Evolutionary conservation across 164 flowering plant species (phyloP), one percentile per base, ranked within the genome.

Genomic region (Annona cherimola): DNA sequence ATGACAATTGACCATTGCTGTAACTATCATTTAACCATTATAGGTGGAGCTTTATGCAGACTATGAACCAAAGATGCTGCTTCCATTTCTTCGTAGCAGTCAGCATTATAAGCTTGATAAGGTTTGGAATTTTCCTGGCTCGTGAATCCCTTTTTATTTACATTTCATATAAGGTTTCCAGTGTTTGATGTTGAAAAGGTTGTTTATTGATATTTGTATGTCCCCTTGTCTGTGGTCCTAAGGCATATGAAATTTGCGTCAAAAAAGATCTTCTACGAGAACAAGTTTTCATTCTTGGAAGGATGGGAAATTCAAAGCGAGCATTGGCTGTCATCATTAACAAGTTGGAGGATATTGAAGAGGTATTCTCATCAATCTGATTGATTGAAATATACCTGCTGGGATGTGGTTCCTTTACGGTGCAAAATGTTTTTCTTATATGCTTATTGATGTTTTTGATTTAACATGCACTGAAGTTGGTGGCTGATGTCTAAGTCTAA

Each of bases 21-120:
- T 70, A 26, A 42, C 26, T 41, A 41, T 42, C 19, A 42, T 41
- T 68, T 45, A 19, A 61, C 62, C 62, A 18, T 76, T 59, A 76
- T 79, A 96, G 99, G 98, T 96, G 11, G 99, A 96, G 84, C 94
- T 96, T 40, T 96, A 91, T 81, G 97, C 98, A 50, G 97, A 93
- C 4, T 90, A 86, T 78, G 99, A 93, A 81, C 83, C 82, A 63
- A 85, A 84, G 76, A 88, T 88, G 96, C 82, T 96, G 45, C 95
- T 93, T 84, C 93, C 93, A 67, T 96, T 96, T 79, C 98, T 96
- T 63, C 92, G 97, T 67, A 91, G 90, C 73, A 93, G 99, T 83
- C 99, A 91, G 78, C 98, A 93, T 76, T 96, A 96, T 77, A 89
- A 80, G 46, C 90, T 96, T 45, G 97, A 91, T 77, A 93, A 93